phyloP scores from a whole-genome alignment of 2,329 filamentous ascomycete genomes.

The Fusarium fujikuroi region DNA sequence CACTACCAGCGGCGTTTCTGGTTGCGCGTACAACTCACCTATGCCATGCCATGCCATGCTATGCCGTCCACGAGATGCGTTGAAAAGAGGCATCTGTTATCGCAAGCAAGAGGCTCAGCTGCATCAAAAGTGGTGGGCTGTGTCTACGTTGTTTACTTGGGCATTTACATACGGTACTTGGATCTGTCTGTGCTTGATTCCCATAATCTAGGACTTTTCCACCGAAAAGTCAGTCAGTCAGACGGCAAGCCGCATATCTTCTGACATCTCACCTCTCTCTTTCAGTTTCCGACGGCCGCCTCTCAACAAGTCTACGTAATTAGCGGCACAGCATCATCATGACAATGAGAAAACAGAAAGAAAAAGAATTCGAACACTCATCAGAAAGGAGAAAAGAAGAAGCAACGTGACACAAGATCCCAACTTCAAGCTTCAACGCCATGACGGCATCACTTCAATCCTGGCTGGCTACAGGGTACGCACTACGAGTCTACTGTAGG shows the following conservation, averaged over 20 bases:
- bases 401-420: slow-evolving; percentile 25
- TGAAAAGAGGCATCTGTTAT: slow-evolving; percentile 26
- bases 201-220: slow-evolving; percentile 14
- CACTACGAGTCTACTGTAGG: slow-evolving; percentile 2
- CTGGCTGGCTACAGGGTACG: slow-evolving; percentile 27
- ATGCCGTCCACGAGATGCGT: slow-evolving; percentile 25
- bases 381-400: slow-evolving; percentile 10
- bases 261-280: slow-evolving; percentile 13
- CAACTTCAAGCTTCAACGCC: slow-evolving; percentile 6
- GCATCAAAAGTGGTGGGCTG: slow-evolving; percentile 21
- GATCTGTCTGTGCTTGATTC: background rate
- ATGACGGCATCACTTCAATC: slow-evolving; percentile 34
- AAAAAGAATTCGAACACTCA: background rate
- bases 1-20: slow-evolving; percentile 26
- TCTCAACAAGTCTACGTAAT: slow-evolving; percentile 36
- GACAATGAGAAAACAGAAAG: slow-evolving; percentile 20
- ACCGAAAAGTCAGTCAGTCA: slow-evolving; percentile 13
- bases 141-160: slow-evolving; percentile 4
- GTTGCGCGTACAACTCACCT: slow-evolving; percentile 28
- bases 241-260: slow-evolving; percentile 27
- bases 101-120: slow-evolving; percentile 28
- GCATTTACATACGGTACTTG: background rate
- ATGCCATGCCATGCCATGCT: background rate
- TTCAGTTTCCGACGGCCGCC: slow-evolving; percentile 12
- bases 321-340: slow-evolving; percentile 23